These are phyloP conservation scores for Neofusicoccum ribis DNA, from an alignment of 2,329 filamentous ascomycete species.

Conservation along the genomic window DNA sequence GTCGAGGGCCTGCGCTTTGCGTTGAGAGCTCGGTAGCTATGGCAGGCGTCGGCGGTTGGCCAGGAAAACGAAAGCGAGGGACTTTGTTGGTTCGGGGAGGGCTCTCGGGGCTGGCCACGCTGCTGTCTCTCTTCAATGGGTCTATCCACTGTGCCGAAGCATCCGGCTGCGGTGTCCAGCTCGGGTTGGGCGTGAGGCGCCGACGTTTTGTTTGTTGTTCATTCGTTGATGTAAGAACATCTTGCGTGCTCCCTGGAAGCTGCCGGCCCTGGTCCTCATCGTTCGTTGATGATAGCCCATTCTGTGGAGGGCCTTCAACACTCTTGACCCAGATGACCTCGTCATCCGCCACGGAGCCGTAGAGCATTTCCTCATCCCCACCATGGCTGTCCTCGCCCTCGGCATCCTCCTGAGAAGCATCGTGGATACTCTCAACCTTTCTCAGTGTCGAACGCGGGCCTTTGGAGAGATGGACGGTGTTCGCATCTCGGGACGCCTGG, in stretches of 20 bases:
- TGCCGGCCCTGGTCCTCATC: background rate
- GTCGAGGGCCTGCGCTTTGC: background rate
- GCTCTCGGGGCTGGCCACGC: background rate
- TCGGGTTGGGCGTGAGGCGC: background rate
- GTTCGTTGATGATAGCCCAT: background rate
- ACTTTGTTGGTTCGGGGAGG: background rate
- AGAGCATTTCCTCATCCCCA: conserved; percentile 33
- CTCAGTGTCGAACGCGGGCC: conserved; percentile 25
- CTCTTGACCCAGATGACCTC: background rate
- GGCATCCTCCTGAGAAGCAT: conserved; percentile 25
- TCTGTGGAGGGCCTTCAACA: background rate
- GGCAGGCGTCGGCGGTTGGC: background rate
- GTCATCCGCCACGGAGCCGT: conserved; percentile 3
- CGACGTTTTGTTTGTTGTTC: background rate
- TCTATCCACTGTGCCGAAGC: background rate
- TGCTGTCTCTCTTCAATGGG: background rate
- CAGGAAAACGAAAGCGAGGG: background rate
- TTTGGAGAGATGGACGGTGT: background rate
- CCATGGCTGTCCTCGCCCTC: conserved; percentile 20
- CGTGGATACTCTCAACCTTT: conserved; percentile 38
- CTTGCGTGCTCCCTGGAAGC: background rate
- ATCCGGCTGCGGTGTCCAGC: background rate
- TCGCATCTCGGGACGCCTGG: background rate
- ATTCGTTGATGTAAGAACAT: no score
- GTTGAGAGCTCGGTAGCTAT: background rate